Percentiles rank a stretch among this genome's conserved stretches.
Conservation (phyloP, 2,329 filamentous ascomycete species). For the Didymella keratinophila region DNA sequence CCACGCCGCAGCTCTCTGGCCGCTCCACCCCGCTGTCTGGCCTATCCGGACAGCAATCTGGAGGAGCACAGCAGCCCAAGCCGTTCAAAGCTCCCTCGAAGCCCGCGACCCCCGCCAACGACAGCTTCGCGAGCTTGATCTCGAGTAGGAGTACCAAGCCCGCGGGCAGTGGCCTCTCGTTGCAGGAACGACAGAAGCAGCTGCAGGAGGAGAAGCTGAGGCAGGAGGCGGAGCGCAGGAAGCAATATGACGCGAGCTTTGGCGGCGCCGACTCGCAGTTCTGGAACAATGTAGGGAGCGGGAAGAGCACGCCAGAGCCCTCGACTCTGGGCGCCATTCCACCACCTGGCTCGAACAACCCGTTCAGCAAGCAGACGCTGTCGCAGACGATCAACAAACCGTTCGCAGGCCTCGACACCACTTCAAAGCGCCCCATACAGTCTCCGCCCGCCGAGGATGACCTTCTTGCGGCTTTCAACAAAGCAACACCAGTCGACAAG, state of each 20-base stretch:
- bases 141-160: slow-evolving; percentile 67
- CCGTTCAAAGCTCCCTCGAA: slow-evolving; percentile 61
- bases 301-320: slow-evolving; percentile 58
- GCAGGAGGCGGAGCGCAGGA: slow-evolving; percentile 77
- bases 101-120: slow-evolving; percentile 60
- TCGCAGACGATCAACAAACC: slow-evolving; percentile 51
- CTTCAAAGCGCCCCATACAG: slow-evolving; percentile 38
- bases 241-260: slow-evolving; percentile 77
- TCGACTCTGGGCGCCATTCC: slow-evolving; percentile 35
- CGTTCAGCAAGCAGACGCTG: slow-evolving; percentile 36
- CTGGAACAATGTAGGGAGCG: slow-evolving; percentile 74
- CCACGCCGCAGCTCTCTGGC: slow-evolving; percentile 51
- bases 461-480: slow-evolving; percentile 68
- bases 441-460: slow-evolving; percentile 61
- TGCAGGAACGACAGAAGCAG: slow-evolving; percentile 70
- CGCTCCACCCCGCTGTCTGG: slow-evolving; percentile 50
- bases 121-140: slow-evolving; percentile 82
- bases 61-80: slow-evolving; percentile 47
- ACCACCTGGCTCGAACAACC: slow-evolving; percentile 30
- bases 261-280: slow-evolving; percentile 72
- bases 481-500: slow-evolving; percentile 65
- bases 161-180: slow-evolving; percentile 71
- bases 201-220: slow-evolving; percentile 79
- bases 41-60: slow-evolving; percentile 52
- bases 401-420: slow-evolving; percentile 47